Evolutionary conservation across 106 monocot species (phyloP), one percentile per base, ranked within the genome.

Genomic region (Platanthera guangdongensis): DNA sequence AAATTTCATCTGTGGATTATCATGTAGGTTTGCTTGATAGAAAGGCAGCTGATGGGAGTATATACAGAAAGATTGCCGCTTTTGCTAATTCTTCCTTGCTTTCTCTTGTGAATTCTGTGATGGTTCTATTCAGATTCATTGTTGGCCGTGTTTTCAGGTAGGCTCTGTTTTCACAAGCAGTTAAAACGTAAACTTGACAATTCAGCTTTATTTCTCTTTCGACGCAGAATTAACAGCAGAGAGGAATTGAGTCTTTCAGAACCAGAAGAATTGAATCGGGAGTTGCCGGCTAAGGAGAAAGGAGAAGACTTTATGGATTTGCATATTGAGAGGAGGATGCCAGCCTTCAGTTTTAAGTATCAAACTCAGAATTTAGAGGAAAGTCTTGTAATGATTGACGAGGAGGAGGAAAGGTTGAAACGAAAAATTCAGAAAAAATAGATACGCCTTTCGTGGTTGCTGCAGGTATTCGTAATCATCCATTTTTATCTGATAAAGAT

Each of bases 401-500:
- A 63, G 50, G 76, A 63, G 62, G 30, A 52, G 28, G 52, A 52
- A 75, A 32, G 16, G 39, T 4, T 57, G 45, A 49, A 28, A 46
- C 32, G 16, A 47, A 48, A 4, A 52, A 57, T 55, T 45, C 62
- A 7, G 54, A 18, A 16, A 47, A 76, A 9, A 51, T 59, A 11
- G 79, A 18, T 18, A 11, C 50, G 32, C 52, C 32, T 51, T 22
- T 51, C 13, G 8, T 63, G 21, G 14, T 14, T 53, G 48, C 52
- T 5, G 11, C 88, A 32, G 82, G 67, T 19, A 60, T 77, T 25
- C 72, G 73, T 46, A 84, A 78, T 11, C 85, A 88, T 71, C 64
- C 63, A 47, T 80, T 86, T 51, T 76, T 72, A 47, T 72, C 85
- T 0, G 83, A 80, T 72, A 84, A 81, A 59, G 76, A 88, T 75